Evolutionary conservation across 2,329 filamentous ascomycete species (phyloP).

Genomic region (Ilyonectria robusta): DNA sequence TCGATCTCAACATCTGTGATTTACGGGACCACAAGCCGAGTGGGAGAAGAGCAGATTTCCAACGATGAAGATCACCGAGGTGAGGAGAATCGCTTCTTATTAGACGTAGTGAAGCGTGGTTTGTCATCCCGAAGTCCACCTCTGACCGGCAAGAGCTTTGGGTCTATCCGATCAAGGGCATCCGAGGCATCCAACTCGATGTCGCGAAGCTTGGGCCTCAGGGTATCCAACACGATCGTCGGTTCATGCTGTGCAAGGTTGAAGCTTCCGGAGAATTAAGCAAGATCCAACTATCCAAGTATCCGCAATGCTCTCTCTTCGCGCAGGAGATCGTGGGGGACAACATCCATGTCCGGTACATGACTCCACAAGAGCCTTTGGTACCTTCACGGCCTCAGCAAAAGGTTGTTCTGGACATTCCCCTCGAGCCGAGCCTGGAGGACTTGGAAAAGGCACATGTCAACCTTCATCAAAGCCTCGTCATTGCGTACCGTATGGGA

Average conservation of each 20-base stretch:
- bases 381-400: conserved; percentile 56
- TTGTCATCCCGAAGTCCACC: not conserved
- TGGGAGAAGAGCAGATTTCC: conserved; percentile 24
- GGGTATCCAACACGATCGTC: conserved; percentile 76
- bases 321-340: conserved; percentile 65
- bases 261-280: conserved; percentile 57
- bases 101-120: not conserved
- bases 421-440: conserved; percentile 66
- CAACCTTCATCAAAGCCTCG: conserved; percentile 71
- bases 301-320: conserved; percentile 76
- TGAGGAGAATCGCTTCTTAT: conserved; percentile 25
- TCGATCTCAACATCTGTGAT: not conserved
- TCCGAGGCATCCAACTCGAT: conserved; percentile 72
- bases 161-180: conserved; percentile 81
- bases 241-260: conserved; percentile 77
- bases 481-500: conserved; percentile 75
- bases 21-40: conserved; percentile 17
- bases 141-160: conserved; percentile 64
- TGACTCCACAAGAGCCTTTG: conserved; percentile 55
- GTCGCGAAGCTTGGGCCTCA: conserved; percentile 69
- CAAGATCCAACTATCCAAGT: conserved; percentile 72
- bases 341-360: conserved; percentile 61
- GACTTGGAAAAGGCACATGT: conserved; percentile 65
- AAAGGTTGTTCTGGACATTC: conserved; percentile 64
- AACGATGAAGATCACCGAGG: conserved; percentile 52